Conservation (phyloP, 2,329 filamentous ascomycete species). For the Hyphodiscus sp. region DNA sequence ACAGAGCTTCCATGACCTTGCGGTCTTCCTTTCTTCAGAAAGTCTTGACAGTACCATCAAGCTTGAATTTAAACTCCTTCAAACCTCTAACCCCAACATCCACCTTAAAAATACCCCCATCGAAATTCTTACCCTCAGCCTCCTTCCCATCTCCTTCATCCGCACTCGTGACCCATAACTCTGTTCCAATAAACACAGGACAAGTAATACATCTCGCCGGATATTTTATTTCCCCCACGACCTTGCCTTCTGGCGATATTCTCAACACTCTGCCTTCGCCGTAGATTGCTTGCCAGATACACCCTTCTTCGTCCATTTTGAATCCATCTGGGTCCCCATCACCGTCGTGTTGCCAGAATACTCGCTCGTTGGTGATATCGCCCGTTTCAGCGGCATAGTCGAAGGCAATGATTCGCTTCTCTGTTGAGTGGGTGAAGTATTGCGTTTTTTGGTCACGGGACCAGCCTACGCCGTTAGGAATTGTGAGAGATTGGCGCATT, state of each 20-base stretch:
- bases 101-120: conserved; percentile 68
- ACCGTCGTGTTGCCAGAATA: conserved; percentile 62
- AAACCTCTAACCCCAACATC: conserved; percentile 68
- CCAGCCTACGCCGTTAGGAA: conserved; percentile 84
- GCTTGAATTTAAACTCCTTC: conserved; percentile 57
- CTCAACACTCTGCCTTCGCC: conserved; percentile 70
- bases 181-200: conserved; percentile 67
- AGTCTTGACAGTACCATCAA: conserved; percentile 10
- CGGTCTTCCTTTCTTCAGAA: background rate
- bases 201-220: conserved; percentile 79
- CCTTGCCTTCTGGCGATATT: conserved; percentile 56
- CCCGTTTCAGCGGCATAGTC: conserved; percentile 65
- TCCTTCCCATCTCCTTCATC: conserved; percentile 57
- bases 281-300: conserved; percentile 84
- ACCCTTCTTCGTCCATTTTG: conserved; percentile 75
- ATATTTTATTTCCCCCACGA: conserved; percentile 68
- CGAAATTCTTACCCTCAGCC: conserved; percentile 54
- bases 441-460: conserved; percentile 58
- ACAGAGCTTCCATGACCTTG: background rate
- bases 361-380: conserved; percentile 58
- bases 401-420: conserved; percentile 63
- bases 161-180: conserved; percentile 75
- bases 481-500: conserved; percentile 59
- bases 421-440: conserved; percentile 76
- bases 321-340: conserved; percentile 75